These are phyloP conservation scores for Tephrocybe sp. DNA, from an alignment of 768 basidiomycete genomes.

Conservation along the genomic window DNA sequence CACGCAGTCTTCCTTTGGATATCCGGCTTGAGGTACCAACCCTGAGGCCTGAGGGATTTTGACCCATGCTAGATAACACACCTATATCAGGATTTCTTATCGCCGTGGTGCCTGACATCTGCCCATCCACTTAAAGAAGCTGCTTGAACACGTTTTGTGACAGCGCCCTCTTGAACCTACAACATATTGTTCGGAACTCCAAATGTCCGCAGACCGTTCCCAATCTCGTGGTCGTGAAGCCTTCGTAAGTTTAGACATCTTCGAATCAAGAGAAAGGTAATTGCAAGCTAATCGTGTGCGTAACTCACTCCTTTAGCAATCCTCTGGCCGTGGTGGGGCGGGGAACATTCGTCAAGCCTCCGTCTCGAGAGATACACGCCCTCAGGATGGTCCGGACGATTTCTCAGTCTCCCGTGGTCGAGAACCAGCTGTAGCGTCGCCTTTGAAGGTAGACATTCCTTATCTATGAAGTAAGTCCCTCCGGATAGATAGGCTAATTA, in stretches of 20 bases:
- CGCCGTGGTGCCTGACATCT: conserved; percentile 7
- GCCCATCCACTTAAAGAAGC: conserved; percentile 1
- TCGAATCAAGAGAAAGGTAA: not conserved
- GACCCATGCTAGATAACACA: not conserved
- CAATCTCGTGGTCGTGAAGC: conserved; percentile 56
- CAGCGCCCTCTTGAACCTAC: not conserved
- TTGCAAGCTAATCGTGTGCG: conserved; percentile 1
- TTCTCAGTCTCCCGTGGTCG: conserved; percentile 59
- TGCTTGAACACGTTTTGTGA: not conserved
- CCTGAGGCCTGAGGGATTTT: too few relatives aligned
- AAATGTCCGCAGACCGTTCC: conserved; percentile 42
- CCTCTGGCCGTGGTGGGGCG: conserved; percentile 64
- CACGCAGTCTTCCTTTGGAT: too few relatives aligned
- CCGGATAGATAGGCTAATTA: conserved; percentile 7
- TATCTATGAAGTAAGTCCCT: not conserved
- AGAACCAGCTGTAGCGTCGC: conserved; percentile 39
- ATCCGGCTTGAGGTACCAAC: too few relatives aligned
- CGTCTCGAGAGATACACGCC: conserved; percentile 41
- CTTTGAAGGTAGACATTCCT: conserved; percentile 32
- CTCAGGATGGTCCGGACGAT: conserved; percentile 49
- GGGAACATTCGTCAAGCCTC: conserved; percentile 63
- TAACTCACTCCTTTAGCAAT: conserved; percentile 35
- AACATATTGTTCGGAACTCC: not conserved
- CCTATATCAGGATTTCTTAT: conserved; percentile 9
- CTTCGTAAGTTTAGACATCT: conserved; percentile 41